Conservation (phyloP, 257 asterid species). For the Primulina eburnea region DNA sequence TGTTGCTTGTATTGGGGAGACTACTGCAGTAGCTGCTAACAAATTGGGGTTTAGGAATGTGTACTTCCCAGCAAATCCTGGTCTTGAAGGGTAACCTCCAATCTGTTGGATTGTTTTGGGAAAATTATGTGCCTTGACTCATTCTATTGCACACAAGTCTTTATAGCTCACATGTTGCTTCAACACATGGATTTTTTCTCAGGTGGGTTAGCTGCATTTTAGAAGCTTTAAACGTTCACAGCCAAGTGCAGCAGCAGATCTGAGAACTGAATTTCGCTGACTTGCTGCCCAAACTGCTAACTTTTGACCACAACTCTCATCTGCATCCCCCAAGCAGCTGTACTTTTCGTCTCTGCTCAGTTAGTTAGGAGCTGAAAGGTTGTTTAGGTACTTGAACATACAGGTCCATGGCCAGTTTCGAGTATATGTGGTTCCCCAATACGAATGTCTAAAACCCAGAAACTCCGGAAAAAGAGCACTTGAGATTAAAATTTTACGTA, state of each 20-base stretch:
- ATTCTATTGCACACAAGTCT: neutral
- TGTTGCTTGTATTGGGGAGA: slow-evolving; percentile 86
- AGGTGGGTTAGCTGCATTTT: slow-evolving; percentile 72
- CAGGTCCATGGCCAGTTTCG: neutral
- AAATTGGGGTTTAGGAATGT: slow-evolving; percentile 57
- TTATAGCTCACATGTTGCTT: neutral
- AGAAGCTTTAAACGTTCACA: slow-evolving; percentile 54
- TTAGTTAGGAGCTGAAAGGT: neutral
- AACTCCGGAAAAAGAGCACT: neutral
- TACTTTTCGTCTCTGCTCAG: neutral
- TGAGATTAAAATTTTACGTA: no score
- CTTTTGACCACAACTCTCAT: neutral
- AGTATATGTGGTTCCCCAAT: neutral
- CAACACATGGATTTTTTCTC: slow-evolving; percentile 16
- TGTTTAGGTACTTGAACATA: neutral
- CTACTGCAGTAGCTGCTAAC: slow-evolving; percentile 76
- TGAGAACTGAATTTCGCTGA: slow-evolving; percentile 24
- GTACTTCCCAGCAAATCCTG: slow-evolving; percentile 64
- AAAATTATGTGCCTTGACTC: neutral
- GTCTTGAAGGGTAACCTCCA: slow-evolving; percentile 66
- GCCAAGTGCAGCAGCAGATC: slow-evolving; percentile 44
- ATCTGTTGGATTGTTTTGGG: slow-evolving; percentile 4
- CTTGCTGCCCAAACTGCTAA: neutral
- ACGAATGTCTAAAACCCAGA: neutral
- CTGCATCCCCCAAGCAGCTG: neutral